These are phyloP conservation scores for Neonectria magnoliae DNA, from an alignment of 2,329 filamentous ascomycete species.

Conservation along the genomic window DNA sequence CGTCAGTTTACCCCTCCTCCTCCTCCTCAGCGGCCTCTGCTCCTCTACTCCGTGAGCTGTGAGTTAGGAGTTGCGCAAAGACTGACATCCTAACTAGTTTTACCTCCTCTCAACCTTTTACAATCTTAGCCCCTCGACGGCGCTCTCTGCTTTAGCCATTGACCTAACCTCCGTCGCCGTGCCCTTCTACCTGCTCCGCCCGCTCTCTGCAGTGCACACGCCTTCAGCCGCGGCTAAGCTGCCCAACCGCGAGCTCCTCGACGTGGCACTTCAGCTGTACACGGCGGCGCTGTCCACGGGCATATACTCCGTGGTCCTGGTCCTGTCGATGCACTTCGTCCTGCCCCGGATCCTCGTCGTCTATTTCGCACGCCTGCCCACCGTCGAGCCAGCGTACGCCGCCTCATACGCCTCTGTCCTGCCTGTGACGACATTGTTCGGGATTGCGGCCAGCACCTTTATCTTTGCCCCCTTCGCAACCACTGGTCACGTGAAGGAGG, in stretches of 20 bases:
- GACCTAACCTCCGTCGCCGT: conserved; percentile 75
- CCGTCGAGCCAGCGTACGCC: conserved; percentile 73
- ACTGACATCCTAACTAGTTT: conserved; percentile 57
- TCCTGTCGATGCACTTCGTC: conserved; percentile 73
- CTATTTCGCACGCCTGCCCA: conserved; percentile 78
- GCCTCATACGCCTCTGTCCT: conserved; percentile 70
- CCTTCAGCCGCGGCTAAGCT: conserved; percentile 56
- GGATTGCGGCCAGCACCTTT: conserved; percentile 77
- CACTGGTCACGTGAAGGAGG: conserved; percentile 58
- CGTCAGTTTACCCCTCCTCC: conserved; percentile 53
- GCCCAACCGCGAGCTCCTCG: conserved; percentile 73
- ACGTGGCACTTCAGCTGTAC: conserved; percentile 69
- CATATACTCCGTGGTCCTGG: conserved; percentile 80
- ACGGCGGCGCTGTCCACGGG: conserved; percentile 75
- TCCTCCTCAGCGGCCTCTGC: background rate
- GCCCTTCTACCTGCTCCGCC: conserved; percentile 80
- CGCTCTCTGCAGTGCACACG: conserved; percentile 71
- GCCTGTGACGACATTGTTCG: conserved; percentile 67
- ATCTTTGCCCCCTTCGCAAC: conserved; percentile 77
- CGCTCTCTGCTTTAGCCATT: conserved; percentile 70
- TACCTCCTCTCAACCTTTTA: conserved; percentile 85
- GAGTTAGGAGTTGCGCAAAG: background rate
- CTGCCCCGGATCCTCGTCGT: conserved; percentile 77
- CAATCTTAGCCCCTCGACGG: conserved; percentile 69
- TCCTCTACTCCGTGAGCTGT: conserved; percentile 9